Conservation (phyloP, 108 stramenopile genomes). For the Cyclotella cryptica region DNA sequence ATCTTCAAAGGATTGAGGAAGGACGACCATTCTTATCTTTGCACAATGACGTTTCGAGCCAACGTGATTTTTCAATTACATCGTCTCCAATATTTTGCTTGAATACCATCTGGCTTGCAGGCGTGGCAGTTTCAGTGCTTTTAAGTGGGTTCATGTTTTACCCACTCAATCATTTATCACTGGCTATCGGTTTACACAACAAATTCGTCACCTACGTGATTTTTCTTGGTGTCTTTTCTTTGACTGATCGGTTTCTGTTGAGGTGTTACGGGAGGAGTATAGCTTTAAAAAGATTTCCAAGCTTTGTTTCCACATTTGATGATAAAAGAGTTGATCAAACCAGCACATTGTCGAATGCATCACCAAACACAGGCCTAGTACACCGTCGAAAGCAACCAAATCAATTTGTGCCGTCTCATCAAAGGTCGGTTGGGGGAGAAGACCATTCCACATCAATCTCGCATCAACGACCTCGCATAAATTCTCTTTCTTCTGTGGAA, state of each 20-base stretch:
- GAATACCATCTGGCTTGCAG: slow-evolving; percentile 27
- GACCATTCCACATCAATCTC: neutral
- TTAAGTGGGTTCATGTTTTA: slow-evolving; percentile 34
- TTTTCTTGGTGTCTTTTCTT: neutral
- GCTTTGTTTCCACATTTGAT: slow-evolving; percentile 12
- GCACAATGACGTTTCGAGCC: neutral
- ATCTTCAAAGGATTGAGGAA: slow-evolving; percentile 23
- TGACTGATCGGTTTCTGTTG: slow-evolving; percentile 12
- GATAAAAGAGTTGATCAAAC: slow-evolving; percentile 13
- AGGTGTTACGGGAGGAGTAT: neutral
- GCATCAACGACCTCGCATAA: slow-evolving; percentile 16
- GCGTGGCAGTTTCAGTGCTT: slow-evolving; percentile 20
- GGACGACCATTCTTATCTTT: slow-evolving; percentile 6
- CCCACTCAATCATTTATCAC: slow-evolving; percentile 14
- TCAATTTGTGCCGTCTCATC: neutral
- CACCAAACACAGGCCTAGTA: neutral
- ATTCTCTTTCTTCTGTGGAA: slow-evolving; percentile 24
- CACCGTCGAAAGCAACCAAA: neutral
- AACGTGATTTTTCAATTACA: neutral
- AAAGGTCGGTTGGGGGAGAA: too few relatives aligned
- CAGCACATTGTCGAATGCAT: neutral
- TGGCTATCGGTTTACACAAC: slow-evolving; percentile 11
- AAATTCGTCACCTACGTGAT: slow-evolving; percentile 12
- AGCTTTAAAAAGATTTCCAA: neutral
- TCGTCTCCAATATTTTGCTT: slow-evolving; percentile 12